Conservation (phyloP, 176 grass and related monocot genomes). For the Leersia perrieri region DNA sequence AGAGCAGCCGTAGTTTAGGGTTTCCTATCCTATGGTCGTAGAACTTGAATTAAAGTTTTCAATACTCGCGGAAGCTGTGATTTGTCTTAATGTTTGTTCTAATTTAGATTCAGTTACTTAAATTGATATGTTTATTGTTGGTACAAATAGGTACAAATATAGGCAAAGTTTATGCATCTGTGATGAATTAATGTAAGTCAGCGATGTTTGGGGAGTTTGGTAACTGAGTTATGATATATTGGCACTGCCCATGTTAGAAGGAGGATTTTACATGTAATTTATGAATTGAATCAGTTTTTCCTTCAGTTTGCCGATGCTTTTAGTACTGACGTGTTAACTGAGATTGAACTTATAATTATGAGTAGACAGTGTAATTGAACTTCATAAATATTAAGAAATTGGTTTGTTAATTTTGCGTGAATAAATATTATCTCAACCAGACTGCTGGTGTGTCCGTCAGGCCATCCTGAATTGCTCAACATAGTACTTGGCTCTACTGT, state of each 20-base stretch:
- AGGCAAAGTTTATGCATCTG: not conserved
- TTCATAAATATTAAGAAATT: not conserved
- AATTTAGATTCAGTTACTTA: not conserved
- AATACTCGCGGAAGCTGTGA: not conserved
- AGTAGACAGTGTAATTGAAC: not conserved
- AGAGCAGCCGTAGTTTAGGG: not conserved
- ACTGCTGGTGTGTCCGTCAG: not conserved
- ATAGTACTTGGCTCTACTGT: slow-evolving; percentile 30
- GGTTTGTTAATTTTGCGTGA: not conserved
- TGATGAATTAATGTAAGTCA: not conserved
- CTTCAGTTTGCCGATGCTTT: not conserved
- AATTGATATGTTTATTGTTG: not conserved
- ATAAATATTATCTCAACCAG: not conserved
- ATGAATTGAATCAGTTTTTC: not conserved
- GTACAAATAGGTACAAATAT: not conserved
- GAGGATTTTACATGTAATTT: not conserved
- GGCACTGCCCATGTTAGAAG: not conserved
- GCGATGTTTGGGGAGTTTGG: not conserved
- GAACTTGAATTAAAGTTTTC: too few species aligned
- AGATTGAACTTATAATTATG: not conserved
- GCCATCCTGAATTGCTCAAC: not conserved
- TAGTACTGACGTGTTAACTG: not conserved
- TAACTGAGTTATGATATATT: not conserved
- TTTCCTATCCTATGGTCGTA: not conserved
- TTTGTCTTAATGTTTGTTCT: not conserved